Base-by-base conservation (phyloP, 2,329 filamentous ascomycete genomes). In the Diaporthe aspalathi region DNA sequence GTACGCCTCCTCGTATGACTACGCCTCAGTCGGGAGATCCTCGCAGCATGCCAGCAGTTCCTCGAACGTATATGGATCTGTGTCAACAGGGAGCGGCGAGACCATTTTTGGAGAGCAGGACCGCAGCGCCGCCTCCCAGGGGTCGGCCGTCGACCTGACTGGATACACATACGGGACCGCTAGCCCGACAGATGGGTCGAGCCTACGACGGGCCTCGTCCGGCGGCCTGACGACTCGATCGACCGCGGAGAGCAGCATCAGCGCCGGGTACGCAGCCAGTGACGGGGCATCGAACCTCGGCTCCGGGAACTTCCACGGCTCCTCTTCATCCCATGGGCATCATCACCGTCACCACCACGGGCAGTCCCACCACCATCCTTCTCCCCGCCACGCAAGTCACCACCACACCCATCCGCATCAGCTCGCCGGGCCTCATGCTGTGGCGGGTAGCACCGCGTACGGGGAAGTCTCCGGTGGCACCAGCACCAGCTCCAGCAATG, bases 71-170 rank as follows among this genome's bases (percentile, higher is more conserved):
- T 73, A 73, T 53, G 40, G 67, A 3, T 49, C 68, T 32, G 72
- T 56, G 24, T 70, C 70, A 40, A 71, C 70, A 20, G 62, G 70
- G 43, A 70, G 52, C 2, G 68, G 54, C 45, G 76, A 78, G 29
- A 63, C 70, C 40, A 75, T 79, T 12, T 79, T 79, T 50, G 70
- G 70, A 50, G 77, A 79, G 45, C 73, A 76, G 16, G 75, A 78
- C 20, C 77, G 76, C 63, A 75, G 72, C 63, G 57, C 77, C 7
- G 74, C 75, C 45, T 76, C 74, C 45, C 76, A 79, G 38, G 76
- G 76, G 4, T 60, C 77, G 16, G 75, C 72, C 9, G 75, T 78
- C 22, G 77, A 78, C 52, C 68, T 78, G 50, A 67, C 54, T 45
- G 67, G 68, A 5, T 79, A 79, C 68, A 77, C 77, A 3, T 73